Conservation (phyloP, 2,329 filamentous ascomycete species). For the Aspergillus sojae region DNA sequence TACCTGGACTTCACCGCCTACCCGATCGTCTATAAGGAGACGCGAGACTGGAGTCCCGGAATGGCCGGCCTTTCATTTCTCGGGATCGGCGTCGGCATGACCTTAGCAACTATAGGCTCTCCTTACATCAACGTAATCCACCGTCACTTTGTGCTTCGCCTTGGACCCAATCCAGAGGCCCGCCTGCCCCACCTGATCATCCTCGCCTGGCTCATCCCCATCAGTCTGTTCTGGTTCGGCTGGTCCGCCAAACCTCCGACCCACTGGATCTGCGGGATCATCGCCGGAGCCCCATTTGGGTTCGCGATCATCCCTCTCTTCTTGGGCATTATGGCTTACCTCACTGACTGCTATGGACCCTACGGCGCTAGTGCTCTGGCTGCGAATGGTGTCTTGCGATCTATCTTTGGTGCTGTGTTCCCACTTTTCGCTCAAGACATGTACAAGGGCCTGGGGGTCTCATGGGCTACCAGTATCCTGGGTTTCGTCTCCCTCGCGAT, state of each 20-base stretch:
- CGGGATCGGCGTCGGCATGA: conserved; percentile 43
- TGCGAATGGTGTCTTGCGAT: background rate
- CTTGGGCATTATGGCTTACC: background rate
- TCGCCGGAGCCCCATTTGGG: conserved; percentile 19
- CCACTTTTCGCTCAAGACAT: background rate
- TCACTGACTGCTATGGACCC: background rate
- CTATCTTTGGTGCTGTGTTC: background rate
- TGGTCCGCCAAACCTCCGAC: conserved; percentile 21
- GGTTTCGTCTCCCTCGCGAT: background rate
- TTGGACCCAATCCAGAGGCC: conserved; percentile 8
- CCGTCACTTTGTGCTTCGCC: background rate
- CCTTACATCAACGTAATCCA: conserved; percentile 38
- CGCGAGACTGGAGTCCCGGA: conserved; percentile 46
- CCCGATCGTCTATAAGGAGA: conserved; percentile 49
- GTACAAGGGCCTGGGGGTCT: background rate
- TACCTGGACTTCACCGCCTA: conserved; percentile 54
- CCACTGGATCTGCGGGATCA: conserved; percentile 17
- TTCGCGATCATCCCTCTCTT: conserved; percentile 20
- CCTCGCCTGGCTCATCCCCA: conserved; percentile 18
- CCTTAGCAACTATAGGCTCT: conserved; percentile 30
- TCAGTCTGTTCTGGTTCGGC: conserved; percentile 22
- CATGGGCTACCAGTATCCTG: background rate
- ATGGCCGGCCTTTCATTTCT: conserved; percentile 49
- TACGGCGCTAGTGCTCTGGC: background rate
- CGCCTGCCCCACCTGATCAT: conserved; percentile 20